Conservation (phyloP, 148 eudicot species). For the Cornus suecica region DNA sequence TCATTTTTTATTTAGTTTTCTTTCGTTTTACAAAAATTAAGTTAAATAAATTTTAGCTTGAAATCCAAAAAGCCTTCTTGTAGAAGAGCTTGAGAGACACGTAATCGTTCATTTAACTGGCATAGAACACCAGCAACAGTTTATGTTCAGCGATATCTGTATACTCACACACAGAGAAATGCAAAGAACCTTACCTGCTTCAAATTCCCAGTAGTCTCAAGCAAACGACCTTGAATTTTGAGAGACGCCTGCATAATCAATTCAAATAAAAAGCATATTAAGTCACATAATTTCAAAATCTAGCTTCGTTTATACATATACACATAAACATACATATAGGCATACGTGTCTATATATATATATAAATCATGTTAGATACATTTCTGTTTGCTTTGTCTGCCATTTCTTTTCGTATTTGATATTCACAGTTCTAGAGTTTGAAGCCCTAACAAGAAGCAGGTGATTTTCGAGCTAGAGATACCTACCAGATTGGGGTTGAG, state of each 20-base stretch:
- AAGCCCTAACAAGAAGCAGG: not conserved
- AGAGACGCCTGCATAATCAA: constrained; percentile 55
- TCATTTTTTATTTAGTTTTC: no score
- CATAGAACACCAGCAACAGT: not conserved
- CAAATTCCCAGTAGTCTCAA: constrained; percentile 73
- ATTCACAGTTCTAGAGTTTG: not conserved
- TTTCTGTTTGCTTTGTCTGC: constrained; percentile 79
- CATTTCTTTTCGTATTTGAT: constrained; percentile 27
- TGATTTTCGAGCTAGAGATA: no score
- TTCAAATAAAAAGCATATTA: not conserved
- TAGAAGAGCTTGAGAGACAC: not conserved
- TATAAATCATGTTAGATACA: no score
- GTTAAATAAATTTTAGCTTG: no score
- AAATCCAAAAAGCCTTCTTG: not conserved
- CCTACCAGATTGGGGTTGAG: constrained; percentile 70
- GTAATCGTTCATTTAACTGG: not conserved
- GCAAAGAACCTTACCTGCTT: constrained; percentile 56
- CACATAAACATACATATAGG: no score
- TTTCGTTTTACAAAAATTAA: no score
- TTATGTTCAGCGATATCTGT: not conserved
- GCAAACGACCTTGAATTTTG: constrained; percentile 89
- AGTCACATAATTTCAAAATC: constrained; percentile 2
- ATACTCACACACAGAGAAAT: not conserved
- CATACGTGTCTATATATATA: not conserved
- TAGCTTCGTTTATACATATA: not conserved